A percentile compares a stretch with the other conserved stretches of the same genome.
Conservation (phyloP, 1,139 yeast species). For the Pichia kudriavzevii region DNA sequence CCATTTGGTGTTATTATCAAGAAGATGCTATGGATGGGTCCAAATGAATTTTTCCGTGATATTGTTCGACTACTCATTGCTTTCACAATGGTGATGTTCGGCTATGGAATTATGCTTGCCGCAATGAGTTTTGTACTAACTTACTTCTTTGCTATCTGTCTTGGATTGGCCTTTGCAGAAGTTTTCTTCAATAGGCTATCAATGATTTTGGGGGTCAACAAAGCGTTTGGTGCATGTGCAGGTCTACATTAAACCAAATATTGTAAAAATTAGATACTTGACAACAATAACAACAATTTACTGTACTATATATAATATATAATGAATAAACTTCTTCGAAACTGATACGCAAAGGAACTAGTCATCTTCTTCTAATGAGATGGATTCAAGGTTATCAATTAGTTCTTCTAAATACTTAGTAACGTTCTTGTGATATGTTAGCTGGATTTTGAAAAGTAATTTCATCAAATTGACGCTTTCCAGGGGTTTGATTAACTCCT, state of each 20-base stretch:
- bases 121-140: conserved; percentile 62
- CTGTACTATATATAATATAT: neutral
- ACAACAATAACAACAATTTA: neutral
- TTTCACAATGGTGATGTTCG: conserved; percentile 56
- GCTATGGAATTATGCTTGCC: conserved; percentile 68
- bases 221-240: conserved; percentile 23
- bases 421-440: conserved; percentile 55
- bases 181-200: conserved; percentile 55
- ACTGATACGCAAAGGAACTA: neutral
- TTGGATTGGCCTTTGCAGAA: conserved; percentile 64
- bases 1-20: too few species aligned
- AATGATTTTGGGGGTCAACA: conserved; percentile 31
- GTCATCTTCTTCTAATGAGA: conserved; percentile 34
- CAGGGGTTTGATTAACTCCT: conserved; percentile 58
- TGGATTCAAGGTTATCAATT: conserved; percentile 35
- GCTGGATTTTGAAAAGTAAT: conserved; percentile 57
- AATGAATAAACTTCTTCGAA: neutral
- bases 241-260: conserved; percentile 17
- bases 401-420: conserved; percentile 36
- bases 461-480: conserved; percentile 57
- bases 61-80: conserved; percentile 45
- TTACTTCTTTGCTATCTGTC: conserved; percentile 64
- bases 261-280: conserved; percentile 1
- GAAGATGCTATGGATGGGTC: conserved; percentile 35
- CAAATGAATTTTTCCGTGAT: conserved; percentile 40